Evolutionary conservation across 345 rosid genomes (phyloP).

Genomic region (Citrus reticulata): DNA sequence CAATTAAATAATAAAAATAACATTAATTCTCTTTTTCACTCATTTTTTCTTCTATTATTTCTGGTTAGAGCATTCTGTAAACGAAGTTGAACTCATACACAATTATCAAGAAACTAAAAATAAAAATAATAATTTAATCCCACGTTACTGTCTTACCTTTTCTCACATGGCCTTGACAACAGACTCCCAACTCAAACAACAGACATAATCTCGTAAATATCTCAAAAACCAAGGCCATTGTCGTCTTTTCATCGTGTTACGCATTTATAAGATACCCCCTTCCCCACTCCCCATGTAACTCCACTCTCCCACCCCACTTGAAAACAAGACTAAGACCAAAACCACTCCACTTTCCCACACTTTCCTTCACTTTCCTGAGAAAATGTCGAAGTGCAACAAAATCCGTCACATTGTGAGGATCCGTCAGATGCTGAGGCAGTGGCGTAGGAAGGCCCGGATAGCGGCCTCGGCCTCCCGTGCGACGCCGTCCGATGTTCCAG

Average conservation of each 20-base stretch:
- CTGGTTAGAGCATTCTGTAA: too few relatives aligned
- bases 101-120: not conserved
- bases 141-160: not conserved
- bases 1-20: too few relatives aligned
- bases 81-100: not conserved
- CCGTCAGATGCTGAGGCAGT: conserved; percentile 73
- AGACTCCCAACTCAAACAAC: not conserved
- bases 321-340: not conserved
- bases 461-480: conserved; percentile 23
- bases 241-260: not conserved
- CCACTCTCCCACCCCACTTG: not conserved
- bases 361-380: conserved; percentile 1
- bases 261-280: not conserved
- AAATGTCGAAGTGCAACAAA: conserved; percentile 40
- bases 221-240: not conserved
- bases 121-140: not conserved
- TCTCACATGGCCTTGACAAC: conserved; percentile 14
- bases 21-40: too few relatives aligned
- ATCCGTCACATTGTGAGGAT: conserved; percentile 71
- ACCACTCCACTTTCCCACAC: not conserved
- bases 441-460: conserved; percentile 67
- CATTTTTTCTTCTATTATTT: too few relatives aligned
- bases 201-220: conserved; percentile 25
- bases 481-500: conserved; percentile 63
- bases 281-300: not conserved